phyloP scores from a whole-genome alignment of 345 rosid species.

The Hypericum androsaemum region DNA sequence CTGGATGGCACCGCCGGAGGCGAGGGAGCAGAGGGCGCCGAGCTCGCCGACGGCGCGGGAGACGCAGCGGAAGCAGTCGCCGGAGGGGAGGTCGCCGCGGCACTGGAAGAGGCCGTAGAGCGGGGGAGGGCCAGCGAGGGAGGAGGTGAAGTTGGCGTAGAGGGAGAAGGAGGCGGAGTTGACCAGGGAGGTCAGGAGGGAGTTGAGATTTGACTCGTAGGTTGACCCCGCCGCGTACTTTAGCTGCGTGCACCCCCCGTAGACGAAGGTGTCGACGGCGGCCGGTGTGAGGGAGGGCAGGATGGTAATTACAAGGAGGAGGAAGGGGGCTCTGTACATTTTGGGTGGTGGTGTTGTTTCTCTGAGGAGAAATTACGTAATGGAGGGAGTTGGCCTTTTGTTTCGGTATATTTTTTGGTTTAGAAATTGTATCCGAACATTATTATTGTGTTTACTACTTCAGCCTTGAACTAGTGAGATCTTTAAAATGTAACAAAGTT shows the following conservation, averaged over 20 bases:
- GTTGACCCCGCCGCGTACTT: conserved; percentile 19
- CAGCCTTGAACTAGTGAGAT: too few relatives aligned
- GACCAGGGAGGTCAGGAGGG: conserved; percentile 21
- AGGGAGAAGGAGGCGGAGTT: conserved; percentile 22
- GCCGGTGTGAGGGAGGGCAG: neutral
- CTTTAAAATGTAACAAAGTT: too few relatives aligned
- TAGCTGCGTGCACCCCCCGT: conserved; percentile 19
- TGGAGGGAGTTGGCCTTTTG: too few relatives aligned
- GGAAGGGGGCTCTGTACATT: too few relatives aligned
- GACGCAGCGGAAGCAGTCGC: conserved; percentile 18
- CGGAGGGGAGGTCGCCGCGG: conserved; percentile 21
- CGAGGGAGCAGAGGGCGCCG: conserved; percentile 17
- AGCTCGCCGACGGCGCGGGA: conserved; percentile 17
- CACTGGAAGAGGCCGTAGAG: conserved; percentile 28
- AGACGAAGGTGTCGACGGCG: conserved; percentile 16
- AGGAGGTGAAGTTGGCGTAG: conserved; percentile 20
- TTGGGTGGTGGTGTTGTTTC: too few relatives aligned
- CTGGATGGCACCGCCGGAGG: conserved; percentile 24
- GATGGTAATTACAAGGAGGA: too few relatives aligned
- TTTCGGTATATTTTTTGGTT: too few relatives aligned
- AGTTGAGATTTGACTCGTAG: conserved; percentile 23
- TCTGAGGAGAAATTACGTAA: too few relatives aligned
- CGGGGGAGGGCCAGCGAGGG: conserved; percentile 11
- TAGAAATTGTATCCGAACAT: too few relatives aligned
- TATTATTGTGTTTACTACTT: too few relatives aligned